phyloP scores from a whole-genome alignment of 2,329 filamentous ascomycete genomes.

The Alternaria gaisen region DNA sequence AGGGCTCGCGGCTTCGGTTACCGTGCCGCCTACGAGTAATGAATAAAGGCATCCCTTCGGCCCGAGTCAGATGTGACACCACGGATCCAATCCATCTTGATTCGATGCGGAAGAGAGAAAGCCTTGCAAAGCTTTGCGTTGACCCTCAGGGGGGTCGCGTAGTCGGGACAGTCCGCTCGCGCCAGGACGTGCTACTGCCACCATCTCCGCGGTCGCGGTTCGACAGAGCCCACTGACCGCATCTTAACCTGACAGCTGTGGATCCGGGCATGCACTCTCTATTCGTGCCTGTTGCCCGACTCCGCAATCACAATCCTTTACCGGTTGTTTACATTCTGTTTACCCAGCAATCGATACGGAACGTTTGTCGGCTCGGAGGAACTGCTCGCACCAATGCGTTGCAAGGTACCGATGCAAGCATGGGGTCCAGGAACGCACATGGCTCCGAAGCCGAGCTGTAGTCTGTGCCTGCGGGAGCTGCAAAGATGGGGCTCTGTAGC shows the following conservation, averaged over 20 bases:
- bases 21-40: slow-evolving; percentile 23
- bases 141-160: slow-evolving; percentile 19
- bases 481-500: slow-evolving; percentile 2
- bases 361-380: slow-evolving; percentile 8
- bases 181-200: slow-evolving; percentile 25
- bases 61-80: slow-evolving; percentile 24
- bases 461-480: not conserved
- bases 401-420: slow-evolving; percentile 7
- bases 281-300: slow-evolving; percentile 9
- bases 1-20: slow-evolving; percentile 9
- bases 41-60: slow-evolving; percentile 18
- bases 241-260: slow-evolving; percentile 27
- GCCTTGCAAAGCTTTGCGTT: slow-evolving; percentile 18
- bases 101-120: slow-evolving; percentile 12
- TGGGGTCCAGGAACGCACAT: not conserved
- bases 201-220: slow-evolving; percentile 31
- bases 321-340: slow-evolving; percentile 8
- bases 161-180: slow-evolving; percentile 31
- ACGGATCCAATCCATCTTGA: slow-evolving; percentile 21
- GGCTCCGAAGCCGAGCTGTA: slow-evolving; percentile 1
- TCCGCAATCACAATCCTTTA: slow-evolving; percentile 1
- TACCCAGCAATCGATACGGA: slow-evolving; percentile 8
- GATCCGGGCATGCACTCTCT: not conserved
- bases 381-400: slow-evolving; percentile 11
- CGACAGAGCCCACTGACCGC: slow-evolving; percentile 34